Percentiles rank a stretch among this genome's conserved stretches.
Evolutionary conservation across 2,329 filamentous ascomycete genomes (phyloP).

Genomic region (Microsporum audouinii): DNA sequence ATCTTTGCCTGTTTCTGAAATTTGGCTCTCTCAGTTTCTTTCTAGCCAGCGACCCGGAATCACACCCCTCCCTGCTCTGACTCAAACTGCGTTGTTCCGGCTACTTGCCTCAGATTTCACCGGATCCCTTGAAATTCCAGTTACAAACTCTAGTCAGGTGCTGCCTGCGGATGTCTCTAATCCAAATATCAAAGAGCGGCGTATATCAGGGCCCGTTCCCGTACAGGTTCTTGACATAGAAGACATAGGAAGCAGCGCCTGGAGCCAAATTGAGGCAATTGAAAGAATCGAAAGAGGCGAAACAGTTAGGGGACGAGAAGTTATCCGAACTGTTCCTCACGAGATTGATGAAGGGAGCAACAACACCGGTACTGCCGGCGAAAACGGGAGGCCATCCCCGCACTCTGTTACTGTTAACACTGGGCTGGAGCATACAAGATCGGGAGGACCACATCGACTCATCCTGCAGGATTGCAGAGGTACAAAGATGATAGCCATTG

Average conservation of each 20-base stretch:
- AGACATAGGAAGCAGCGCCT: conserved; percentile 66
- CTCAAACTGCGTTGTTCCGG: conserved; percentile 70
- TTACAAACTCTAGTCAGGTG: conserved; percentile 32
- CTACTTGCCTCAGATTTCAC: conserved; percentile 70
- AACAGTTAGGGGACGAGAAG: conserved; percentile 57
- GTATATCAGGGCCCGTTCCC: conserved; percentile 51
- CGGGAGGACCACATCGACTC: conserved; percentile 59
- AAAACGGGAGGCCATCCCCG: conserved; percentile 3
- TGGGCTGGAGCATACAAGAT: conserved; percentile 11
- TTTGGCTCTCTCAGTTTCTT: conserved; percentile 57
- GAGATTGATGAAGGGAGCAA: conserved; percentile 18
- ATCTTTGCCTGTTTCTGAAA: conserved; percentile 43
- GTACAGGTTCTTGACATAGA: conserved; percentile 81
- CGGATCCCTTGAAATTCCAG: conserved; percentile 36
- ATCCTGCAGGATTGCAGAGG: conserved; percentile 71
- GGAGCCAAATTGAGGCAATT: conserved; percentile 74
- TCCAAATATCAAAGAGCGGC: conserved; percentile 43
- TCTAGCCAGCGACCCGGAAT: conserved; percentile 41
- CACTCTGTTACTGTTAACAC: conserved; percentile 12
- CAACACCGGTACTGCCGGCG: conserved; percentile 11
- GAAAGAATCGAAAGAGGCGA: conserved; percentile 42
- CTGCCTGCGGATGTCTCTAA: conserved; percentile 51
- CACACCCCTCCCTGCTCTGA: conserved; percentile 55
- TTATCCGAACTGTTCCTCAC: conserved; percentile 59
- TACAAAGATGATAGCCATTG: conserved; percentile 57